Conservation (phyloP, 2,329 filamentous ascomycete species). For the Venturia aucupariae region DNA sequence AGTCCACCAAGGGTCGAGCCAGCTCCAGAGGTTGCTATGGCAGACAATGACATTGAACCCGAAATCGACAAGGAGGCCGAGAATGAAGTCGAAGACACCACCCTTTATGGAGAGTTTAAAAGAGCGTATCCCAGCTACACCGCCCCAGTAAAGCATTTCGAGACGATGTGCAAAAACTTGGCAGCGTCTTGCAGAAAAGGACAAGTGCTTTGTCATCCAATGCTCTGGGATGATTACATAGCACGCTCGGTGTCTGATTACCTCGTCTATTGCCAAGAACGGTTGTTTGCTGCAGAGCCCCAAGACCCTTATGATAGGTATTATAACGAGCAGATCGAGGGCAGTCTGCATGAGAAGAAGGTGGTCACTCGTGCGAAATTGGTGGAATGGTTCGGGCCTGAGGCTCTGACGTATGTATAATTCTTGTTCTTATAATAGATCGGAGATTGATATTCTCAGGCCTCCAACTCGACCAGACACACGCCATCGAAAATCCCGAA, state of each 20-base stretch:
- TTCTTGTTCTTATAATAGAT: neutral
- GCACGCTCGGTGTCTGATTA: slow-evolving; percentile 9
- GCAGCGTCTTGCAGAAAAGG: neutral
- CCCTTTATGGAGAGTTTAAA: slow-evolving; percentile 6
- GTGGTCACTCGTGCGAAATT: slow-evolving; percentile 4
- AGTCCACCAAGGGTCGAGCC: neutral
- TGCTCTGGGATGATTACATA: slow-evolving; percentile 15
- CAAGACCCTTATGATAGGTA: slow-evolving; percentile 7
- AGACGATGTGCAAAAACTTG: slow-evolving; percentile 8
- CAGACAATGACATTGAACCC: neutral
- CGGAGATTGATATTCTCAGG: neutral
- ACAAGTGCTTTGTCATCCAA: slow-evolving; percentile 1
- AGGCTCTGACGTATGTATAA: neutral
- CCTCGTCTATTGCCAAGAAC: slow-evolving; percentile 10
- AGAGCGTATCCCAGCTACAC: slow-evolving; percentile 10
- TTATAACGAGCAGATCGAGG: slow-evolving; percentile 4
- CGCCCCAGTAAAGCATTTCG: slow-evolving; percentile 10
- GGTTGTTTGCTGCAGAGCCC: neutral
- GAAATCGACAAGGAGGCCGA: neutral
- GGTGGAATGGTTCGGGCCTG: neutral
- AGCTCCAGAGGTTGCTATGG: neutral
- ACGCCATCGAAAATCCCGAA: neutral
- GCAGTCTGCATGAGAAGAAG: neutral
- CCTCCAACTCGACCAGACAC: neutral
- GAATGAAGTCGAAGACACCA: neutral